Conservation (phyloP, 306 rosid species). For the Cyclanthera cordifolia region DNA sequence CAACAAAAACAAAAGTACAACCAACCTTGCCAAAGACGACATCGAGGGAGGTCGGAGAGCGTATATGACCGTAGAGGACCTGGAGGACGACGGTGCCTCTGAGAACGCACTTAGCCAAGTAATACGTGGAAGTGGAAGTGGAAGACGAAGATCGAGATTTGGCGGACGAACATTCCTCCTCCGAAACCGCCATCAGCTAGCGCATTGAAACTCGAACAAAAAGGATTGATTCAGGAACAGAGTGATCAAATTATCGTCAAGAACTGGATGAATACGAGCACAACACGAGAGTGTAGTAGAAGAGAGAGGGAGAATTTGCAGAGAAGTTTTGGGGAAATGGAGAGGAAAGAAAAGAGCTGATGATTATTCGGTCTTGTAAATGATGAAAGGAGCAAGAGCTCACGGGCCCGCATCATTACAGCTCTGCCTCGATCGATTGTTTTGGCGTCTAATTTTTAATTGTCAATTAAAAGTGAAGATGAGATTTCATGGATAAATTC, state of each 20-base stretch:
- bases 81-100: constrained; percentile 78
- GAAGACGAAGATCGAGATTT: constrained; percentile 57
- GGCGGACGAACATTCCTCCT: constrained; percentile 82
- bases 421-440: background rate
- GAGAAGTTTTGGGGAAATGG: background rate
- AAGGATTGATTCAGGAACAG: background rate
- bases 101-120: constrained; percentile 80
- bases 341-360: background rate
- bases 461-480: no score
- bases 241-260: background rate
- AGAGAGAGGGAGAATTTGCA: background rate
- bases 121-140: constrained; percentile 36
- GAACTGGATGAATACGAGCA: background rate
- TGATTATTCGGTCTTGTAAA: background rate
- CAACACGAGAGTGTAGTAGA: background rate
- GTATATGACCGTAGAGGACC: constrained; percentile 61
- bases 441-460: background rate
- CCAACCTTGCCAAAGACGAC: constrained; percentile 72
- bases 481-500: no score
- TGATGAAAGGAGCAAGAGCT: constrained; percentile 1
- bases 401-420: constrained; percentile 8
- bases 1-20: background rate
- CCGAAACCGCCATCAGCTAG: constrained; percentile 66
- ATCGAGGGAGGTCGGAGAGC: constrained; percentile 59
- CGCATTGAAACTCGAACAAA: background rate